Evolutionary conservation across 257 asterid species (phyloP).

Genomic region (Solanum sejunctum): DNA sequence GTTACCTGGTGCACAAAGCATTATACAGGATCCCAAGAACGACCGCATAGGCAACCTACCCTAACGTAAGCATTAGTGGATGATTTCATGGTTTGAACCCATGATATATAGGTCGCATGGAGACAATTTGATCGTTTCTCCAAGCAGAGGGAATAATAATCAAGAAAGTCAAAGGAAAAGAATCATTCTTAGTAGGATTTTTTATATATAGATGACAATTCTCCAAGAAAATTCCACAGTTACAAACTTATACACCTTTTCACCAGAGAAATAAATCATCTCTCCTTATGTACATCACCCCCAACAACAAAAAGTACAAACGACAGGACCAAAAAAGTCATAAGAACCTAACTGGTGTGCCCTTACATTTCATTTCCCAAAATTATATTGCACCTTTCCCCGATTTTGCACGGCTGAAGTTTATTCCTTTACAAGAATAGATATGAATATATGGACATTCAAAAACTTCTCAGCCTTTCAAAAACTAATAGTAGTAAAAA

Average conservation of each 20-base stretch:
- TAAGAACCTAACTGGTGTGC: background rate
- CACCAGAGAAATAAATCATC: background rate
- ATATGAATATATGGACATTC: background rate
- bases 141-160: background rate
- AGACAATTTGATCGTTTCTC: background rate
- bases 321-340: background rate
- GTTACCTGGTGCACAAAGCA: background rate
- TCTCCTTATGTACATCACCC: slow-evolving; percentile 10
- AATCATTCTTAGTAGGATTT: background rate
- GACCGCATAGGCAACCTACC: background rate
- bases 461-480: background rate
- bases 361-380: background rate
- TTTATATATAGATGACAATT: background rate
- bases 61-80: background rate
- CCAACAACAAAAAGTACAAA: background rate
- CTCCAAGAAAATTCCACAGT: background rate
- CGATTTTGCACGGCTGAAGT: background rate
- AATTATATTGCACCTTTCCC: background rate
- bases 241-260: background rate
- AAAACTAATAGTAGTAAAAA: background rate
- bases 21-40: background rate
- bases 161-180: background rate
- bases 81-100: background rate
- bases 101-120: background rate
- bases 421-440: slow-evolving; percentile 1